Base-by-base conservation (phyloP, 2,329 filamentous ascomycete genomes). In the Colletotrichum brevisporum region DNA sequence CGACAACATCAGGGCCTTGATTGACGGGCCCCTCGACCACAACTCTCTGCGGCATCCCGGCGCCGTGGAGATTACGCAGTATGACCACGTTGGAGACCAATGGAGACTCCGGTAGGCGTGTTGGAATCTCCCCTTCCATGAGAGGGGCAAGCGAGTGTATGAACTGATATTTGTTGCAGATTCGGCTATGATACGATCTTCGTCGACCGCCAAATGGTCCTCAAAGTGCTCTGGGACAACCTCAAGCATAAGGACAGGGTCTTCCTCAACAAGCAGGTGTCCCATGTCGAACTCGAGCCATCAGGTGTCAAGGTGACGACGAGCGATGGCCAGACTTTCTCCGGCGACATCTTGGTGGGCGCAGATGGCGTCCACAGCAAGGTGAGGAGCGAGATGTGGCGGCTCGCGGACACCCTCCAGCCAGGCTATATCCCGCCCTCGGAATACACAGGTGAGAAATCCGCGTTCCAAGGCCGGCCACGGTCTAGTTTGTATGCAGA, bases 301-400 rank as follows among this genome's bases (percentile, higher is more conserved):
- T 61, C 50, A 3, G 26, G 31, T 21, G 63, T 66, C 5, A 50
- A 15, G 8, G 56, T 66, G 1, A 27, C 41, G 15, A 66, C 63
- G 4, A 26, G 16, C 2, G 63, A 66, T 10, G 63, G 63, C 5
- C n/a, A 41, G 5, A 43, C 31, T 2, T 67, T 55, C 51, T 24
- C 26, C 1, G 63, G 63, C 13, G 63, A 67, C 58, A 63, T 67
- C 21, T 45, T 67, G 41, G 43, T 63, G 8, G 81, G 82, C 0
- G 77, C 78, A 1, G 82, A 84, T 52, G 82, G 83, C 1, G 75
- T 84, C 16, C 76, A 82, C 63, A 83, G 81, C 70, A 71, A 61
- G 0, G 75, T 82, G 0, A 72, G 83, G 5, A 53, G 68, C 5
- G 76, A 80, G 41, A 78, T 78, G 76, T 63, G 57, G 27, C 67